phyloP scores from a whole-genome alignment of 768 basidiomycete species.

The Tephrocybe rancida region DNA sequence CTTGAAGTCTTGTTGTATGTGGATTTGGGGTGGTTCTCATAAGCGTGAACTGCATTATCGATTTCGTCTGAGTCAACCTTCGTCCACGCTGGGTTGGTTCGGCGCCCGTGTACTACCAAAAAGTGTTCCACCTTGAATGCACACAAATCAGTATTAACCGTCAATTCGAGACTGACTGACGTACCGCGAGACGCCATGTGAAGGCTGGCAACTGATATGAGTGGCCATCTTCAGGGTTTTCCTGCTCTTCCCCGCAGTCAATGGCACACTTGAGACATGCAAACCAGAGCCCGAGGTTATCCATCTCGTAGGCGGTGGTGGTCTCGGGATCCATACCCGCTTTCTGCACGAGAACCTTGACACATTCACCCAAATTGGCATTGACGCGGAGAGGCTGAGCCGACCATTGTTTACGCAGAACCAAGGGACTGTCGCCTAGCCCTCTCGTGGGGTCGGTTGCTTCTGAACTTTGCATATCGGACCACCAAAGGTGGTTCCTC shows the following conservation, averaged over 20 bases:
- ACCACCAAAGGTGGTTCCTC: slow-evolving; percentile 4
- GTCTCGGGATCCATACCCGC: slow-evolving; percentile 42
- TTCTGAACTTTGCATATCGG: too few species aligned
- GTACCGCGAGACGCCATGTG: slow-evolving; percentile 22
- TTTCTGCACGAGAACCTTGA: slow-evolving; percentile 33
- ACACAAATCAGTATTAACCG: too few species aligned
- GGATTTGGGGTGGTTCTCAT: neutral
- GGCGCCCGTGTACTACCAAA: neutral
- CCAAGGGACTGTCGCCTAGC: slow-evolving; percentile 3
- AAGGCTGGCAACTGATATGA: slow-evolving; percentile 9
- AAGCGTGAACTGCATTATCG: slow-evolving; percentile 2
- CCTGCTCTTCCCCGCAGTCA: neutral
- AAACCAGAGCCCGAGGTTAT: slow-evolving; percentile 18
- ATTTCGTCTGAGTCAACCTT: slow-evolving; percentile 2
- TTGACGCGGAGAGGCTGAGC: slow-evolving; percentile 32
- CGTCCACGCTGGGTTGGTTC: neutral
- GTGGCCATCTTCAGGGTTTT: neutral
- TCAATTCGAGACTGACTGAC: too few species aligned
- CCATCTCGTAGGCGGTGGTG: slow-evolving; percentile 23
- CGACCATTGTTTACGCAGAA: slow-evolving; percentile 35
- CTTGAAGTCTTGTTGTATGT: neutral
- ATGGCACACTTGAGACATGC: slow-evolving; percentile 18
- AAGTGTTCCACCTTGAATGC: slow-evolving; percentile 17
- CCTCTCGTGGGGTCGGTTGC: slow-evolving; percentile 13
- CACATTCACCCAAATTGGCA: slow-evolving; percentile 26